phyloP scores from a whole-genome alignment of 352 stramenopile genomes.

The Thalassiosira ordinaria region DNA sequence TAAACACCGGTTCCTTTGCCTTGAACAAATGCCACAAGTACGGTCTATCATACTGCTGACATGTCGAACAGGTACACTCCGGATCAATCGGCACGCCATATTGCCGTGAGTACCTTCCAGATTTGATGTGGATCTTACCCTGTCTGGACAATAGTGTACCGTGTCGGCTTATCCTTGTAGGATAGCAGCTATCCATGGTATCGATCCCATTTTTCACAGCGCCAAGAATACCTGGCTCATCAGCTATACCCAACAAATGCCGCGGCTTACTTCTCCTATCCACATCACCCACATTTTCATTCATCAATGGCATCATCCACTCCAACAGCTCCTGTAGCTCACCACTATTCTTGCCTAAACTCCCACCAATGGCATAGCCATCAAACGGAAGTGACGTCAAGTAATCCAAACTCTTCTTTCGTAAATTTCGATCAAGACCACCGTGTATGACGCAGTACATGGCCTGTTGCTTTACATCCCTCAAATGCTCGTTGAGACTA shows the following conservation, averaged over 20 bases:
- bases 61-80: conserved; percentile 82
- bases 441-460: conserved; percentile 89
- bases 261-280: conserved; percentile 75
- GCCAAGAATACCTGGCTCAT: conserved; percentile 83
- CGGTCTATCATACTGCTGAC: conserved; percentile 78
- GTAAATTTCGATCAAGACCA: conserved; percentile 87
- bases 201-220: conserved; percentile 85
- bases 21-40: conserved; percentile 89
- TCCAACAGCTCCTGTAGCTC: conserved; percentile 84
- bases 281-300: conserved; percentile 44
- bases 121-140: conserved; percentile 77
- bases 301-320: conserved; percentile 86
- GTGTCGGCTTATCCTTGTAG: conserved; percentile 84
- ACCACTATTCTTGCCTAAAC: conserved; percentile 81
- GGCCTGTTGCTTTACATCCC: conserved; percentile 84
- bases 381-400: conserved; percentile 87
- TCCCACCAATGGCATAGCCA: conserved; percentile 86
- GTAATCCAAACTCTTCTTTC: conserved; percentile 84
- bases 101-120: conserved; percentile 60
- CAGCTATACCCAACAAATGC: conserved; percentile 87
- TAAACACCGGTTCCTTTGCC: conserved; percentile 83
- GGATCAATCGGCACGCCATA: conserved; percentile 81
- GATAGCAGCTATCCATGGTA: conserved; percentile 88
- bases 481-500: conserved; percentile 79
- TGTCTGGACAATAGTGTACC: conserved; percentile 78